Percentiles rank a stretch among this genome's conserved stretches.
These are phyloP conservation scores for Artemisia tridentata DNA, from an alignment of 129 eudicot species.

Conservation along the genomic window DNA sequence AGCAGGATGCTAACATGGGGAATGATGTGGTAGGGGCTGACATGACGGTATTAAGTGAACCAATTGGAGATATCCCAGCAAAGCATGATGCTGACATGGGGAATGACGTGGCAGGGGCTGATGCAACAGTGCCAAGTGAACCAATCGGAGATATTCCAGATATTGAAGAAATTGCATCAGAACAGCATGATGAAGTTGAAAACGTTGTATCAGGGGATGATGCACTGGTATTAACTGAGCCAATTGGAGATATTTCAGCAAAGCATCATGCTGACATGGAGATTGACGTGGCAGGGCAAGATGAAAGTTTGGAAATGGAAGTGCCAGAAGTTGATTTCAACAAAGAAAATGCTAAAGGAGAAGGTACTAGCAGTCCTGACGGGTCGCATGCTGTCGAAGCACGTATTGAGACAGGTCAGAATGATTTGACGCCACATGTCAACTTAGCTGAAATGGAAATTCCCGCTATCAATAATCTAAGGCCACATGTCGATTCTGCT, in stretches of 20 bases:
- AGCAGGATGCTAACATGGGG: constrained; percentile 25
- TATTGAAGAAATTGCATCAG: neutral
- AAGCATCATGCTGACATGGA: constrained; percentile 14
- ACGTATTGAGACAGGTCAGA: constrained; percentile 8
- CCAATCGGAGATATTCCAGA: constrained; percentile 14
- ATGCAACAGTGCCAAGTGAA: constrained; percentile 5
- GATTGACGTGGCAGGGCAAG: constrained; percentile 23
- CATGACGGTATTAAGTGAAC: constrained; percentile 10
- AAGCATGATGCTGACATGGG: constrained; percentile 22
- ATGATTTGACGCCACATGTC: neutral
- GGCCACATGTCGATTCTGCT: neutral
- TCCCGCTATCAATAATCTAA: neutral
- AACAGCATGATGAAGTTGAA: constrained; percentile 21
- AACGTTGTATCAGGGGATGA: constrained; percentile 24
- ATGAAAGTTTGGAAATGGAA: constrained; percentile 4
- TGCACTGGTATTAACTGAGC: constrained; percentile 1
- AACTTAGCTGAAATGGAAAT: constrained; percentile 1
- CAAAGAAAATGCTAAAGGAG: constrained; percentile 20
- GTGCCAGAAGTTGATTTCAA: constrained; percentile 18
- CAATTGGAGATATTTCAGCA: constrained; percentile 10
- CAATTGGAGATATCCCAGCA: constrained; percentile 16
- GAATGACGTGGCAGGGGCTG: neutral
- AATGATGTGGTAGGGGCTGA: constrained; percentile 3
- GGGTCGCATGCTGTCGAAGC: constrained; percentile 26
- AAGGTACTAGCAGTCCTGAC: constrained; percentile 13